These are phyloP conservation scores for Ceriops zippeliana DNA, from an alignment of 345 rosid genomes.

Conservation along the genomic window DNA sequence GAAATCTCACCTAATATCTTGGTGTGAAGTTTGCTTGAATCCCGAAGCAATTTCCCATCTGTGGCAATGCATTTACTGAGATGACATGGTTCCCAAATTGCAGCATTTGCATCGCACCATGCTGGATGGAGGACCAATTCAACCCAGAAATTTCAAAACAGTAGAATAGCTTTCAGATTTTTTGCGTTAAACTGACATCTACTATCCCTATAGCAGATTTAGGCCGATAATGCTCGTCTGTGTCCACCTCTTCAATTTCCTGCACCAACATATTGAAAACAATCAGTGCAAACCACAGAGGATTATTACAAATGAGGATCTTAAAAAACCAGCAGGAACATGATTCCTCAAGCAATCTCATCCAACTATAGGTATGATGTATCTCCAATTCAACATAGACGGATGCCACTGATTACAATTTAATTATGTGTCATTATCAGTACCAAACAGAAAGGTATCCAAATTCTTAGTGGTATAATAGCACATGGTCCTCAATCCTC, in stretches of 20 bases:
- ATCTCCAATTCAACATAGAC: background rate
- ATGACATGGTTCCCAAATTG: background rate
- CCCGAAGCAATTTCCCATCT: too few species aligned
- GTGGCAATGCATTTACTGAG: background rate
- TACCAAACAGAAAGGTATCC: too few species aligned
- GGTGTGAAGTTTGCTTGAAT: background rate
- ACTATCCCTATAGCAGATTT: slow-evolving; percentile 15
- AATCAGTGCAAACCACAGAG: background rate
- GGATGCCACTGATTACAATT: too few species aligned
- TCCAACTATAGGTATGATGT: background rate
- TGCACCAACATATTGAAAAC: slow-evolving; percentile 1
- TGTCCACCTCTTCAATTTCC: slow-evolving; percentile 38
- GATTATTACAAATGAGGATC: background rate
- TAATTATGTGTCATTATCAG: too few species aligned
- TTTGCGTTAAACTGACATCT: slow-evolving; percentile 14
- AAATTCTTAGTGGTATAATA: background rate
- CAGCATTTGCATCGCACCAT: background rate
- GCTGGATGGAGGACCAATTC: background rate
- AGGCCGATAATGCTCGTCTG: slow-evolving; percentile 29
- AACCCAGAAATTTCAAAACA: background rate
- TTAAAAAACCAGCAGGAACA: background rate
- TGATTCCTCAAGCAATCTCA: background rate
- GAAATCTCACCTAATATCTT: background rate
- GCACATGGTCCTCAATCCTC: background rate
- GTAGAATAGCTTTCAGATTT: slow-evolving; percentile 8